Conservation (phyloP, 2,329 filamentous ascomycete species). For the Alternaria conjuncta region DNA sequence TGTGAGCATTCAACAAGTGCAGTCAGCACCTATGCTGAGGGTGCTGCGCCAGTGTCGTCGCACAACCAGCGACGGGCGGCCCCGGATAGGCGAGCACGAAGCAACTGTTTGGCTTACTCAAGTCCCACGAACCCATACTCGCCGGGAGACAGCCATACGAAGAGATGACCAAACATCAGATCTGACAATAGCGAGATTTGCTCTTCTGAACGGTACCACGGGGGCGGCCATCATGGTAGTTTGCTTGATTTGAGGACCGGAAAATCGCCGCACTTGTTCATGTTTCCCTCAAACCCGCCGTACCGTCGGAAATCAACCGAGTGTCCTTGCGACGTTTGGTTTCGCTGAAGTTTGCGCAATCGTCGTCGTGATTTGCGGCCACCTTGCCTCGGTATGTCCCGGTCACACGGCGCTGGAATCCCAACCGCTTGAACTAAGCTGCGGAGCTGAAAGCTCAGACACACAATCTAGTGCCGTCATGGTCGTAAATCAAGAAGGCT, state of each 20-base stretch:
- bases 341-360: constrained; percentile 1
- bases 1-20: background rate
- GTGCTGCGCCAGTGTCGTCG: background rate
- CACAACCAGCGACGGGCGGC: constrained; percentile 7
- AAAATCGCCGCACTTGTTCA: background rate
- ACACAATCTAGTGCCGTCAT: constrained; percentile 10
- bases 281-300: constrained; percentile 3
- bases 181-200: constrained; percentile 3
- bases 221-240: background rate
- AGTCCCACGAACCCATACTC: constrained; percentile 28
- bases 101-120: background rate
- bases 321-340: background rate
- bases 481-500: constrained; percentile 23
- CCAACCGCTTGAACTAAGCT: too few species aligned
- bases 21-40: background rate
- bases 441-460: background rate
- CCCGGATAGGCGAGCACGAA: constrained; percentile 17
- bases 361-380: background rate
- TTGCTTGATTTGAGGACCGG: constrained; percentile 10
- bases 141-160: constrained; percentile 8
- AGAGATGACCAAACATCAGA: constrained; percentile 1
- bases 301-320: background rate
- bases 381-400: background rate
- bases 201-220: background rate
- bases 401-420: background rate